Evolutionary conservation across 208 protist species (phyloP), one percentile per base, ranked within the genome.

Genomic region (Trypanosoma boissoni): DNA sequence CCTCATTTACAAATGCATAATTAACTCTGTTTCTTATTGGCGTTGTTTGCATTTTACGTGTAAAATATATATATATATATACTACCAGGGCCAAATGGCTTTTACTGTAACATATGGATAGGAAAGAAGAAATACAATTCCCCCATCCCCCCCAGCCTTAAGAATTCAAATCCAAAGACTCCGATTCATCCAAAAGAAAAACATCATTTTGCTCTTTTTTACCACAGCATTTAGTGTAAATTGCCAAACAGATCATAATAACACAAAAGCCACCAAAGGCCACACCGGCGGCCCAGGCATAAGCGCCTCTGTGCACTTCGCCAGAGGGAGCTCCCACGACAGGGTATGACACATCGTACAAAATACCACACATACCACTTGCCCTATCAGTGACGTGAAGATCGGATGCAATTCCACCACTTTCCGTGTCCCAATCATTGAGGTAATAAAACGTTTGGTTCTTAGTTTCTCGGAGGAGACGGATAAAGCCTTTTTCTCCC

Each of bases 311-410:
- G 27, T 58, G 23, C 5, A 34, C 24, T 28, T 42, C 14, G 7
- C 45, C 9, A 2, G 27, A 10, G 10, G 34, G 44, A 12, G 8
- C 34, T 6, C 34, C 8, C 42, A 87, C 72, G 16, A 78, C 50
- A 4, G 87, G 86, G 56, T 84, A 93, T 6, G 64, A 74, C 9
- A 76, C 65, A 44, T 86, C 78, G n/a, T 74, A 91, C 37, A 94
- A 71, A 5, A 96, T 76, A 44, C 88, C 86, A 37, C 86, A 94
- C 73, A 82, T 84, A n/a, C 91, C 88, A 55, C 91, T 94, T 5
- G 49, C 59, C 14, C 68, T 59, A 3, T 24, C 45, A 14, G 61
- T 29, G 7, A 83, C 78, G 44, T 82, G 58, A 18, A 76, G 69
- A 34, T 89, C 91, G 37, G 76, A 72, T 37, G 83, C 78, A 67